These are phyloP conservation scores for Verticillium nubilum DNA, from an alignment of 2,329 filamentous ascomycete genomes.

Conservation along the genomic window DNA sequence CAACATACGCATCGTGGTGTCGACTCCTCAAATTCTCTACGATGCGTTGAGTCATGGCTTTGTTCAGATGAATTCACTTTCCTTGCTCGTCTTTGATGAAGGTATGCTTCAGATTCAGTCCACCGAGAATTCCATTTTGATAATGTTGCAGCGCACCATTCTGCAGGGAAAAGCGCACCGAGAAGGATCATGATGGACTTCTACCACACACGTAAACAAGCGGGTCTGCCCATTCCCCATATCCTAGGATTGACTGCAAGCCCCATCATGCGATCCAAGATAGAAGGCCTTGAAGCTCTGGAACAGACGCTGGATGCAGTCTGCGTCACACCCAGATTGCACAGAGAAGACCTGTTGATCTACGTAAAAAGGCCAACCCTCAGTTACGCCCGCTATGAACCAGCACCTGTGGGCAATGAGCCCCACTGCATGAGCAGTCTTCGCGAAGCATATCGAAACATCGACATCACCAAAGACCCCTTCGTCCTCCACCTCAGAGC, in stretches of 20 bases:
- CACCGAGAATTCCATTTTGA: neutral
- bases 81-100: conserved; percentile 79
- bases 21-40: conserved; percentile 68
- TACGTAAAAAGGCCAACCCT: conserved; percentile 64
- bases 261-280: conserved; percentile 58
- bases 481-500: conserved; percentile 42
- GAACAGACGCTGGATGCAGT: conserved; percentile 66
- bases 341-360: conserved; percentile 64
- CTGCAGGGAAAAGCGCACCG: conserved; percentile 56
- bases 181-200: conserved; percentile 68
- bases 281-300: conserved; percentile 51
- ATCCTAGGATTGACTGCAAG: conserved; percentile 80
- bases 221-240: conserved; percentile 44
- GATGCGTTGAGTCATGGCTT: conserved; percentile 75
- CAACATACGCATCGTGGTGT: conserved; percentile 67
- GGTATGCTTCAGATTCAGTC: conserved; percentile 37
- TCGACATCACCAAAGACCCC: conserved; percentile 59
- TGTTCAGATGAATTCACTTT: conserved; percentile 55
- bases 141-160: conserved; percentile 62
- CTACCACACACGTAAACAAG: conserved; percentile 49
- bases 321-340: conserved; percentile 61
- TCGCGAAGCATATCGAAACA: conserved; percentile 25
- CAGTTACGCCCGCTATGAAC: conserved; percentile 24
- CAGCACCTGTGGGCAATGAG: conserved; percentile 15
- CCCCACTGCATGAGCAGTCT: conserved; percentile 37